Percentiles rank a stretch among this genome's conserved stretches.
Evolutionary conservation across 306 rosid species (phyloP).

Genomic region (Vigna nakashimae): DNA sequence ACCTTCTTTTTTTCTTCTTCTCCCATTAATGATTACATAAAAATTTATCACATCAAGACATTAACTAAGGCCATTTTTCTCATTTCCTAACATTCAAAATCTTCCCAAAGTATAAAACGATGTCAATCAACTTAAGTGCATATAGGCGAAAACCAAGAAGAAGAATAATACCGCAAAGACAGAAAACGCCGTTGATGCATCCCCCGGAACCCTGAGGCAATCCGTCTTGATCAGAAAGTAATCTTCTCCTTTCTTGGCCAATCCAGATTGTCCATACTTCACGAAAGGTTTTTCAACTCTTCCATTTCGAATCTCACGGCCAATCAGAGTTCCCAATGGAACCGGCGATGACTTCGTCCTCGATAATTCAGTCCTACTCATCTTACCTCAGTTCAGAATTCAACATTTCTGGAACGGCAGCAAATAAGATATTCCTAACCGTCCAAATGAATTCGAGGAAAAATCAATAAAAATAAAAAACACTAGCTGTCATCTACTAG

Average conservation of each 20-base stretch:
- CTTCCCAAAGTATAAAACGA: conserved; percentile 9
- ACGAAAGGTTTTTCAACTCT: conserved; percentile 82
- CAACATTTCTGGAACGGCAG: conserved; percentile 49
- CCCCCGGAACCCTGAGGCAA: conserved; percentile 77
- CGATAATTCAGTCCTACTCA: conserved; percentile 73
- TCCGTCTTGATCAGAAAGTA: conserved; percentile 86
- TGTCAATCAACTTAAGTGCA: conserved; percentile 7
- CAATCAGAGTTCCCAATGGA: conserved; percentile 92
- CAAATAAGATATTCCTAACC: conserved; percentile 12
- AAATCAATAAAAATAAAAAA: conserved; percentile 13
- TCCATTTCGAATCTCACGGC: conserved; percentile 86
- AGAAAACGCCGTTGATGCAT: conserved; percentile 78
- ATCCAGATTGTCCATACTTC: conserved; percentile 95
- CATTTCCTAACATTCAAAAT: conserved; percentile 37
- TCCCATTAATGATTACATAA: not conserved
- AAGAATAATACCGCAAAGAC: conserved; percentile 84
- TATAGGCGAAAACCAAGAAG: conserved; percentile 16
- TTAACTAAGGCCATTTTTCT: conserved; percentile 16
- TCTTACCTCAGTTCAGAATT: conserved; percentile 62
- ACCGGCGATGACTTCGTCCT: conserved; percentile 68
- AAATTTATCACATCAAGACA: not conserved
- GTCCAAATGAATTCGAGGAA: conserved; percentile 35
- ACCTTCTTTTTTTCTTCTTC: not conserved
- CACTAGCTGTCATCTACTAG: not conserved
- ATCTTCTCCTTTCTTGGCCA: conserved; percentile 99